Evolutionary conservation across 768 basidiomycete species (phyloP).

Genomic region (Leucosporidium creatinivorum): DNA sequence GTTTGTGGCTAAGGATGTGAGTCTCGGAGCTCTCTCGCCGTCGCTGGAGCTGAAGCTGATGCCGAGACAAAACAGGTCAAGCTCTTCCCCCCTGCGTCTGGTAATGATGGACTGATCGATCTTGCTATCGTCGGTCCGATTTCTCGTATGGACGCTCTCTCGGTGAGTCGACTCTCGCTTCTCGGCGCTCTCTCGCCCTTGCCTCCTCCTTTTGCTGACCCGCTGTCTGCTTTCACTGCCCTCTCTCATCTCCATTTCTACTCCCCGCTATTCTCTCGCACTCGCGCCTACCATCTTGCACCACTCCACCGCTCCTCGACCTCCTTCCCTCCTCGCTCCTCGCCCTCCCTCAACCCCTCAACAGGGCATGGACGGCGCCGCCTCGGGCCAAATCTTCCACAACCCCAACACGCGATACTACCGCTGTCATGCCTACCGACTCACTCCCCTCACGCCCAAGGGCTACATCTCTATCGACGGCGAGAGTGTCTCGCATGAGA

Average conservation of each 20-base stretch:
- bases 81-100: slow-evolving; percentile 19
- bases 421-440: slow-evolving; percentile 19
- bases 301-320: background rate
- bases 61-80: slow-evolving; percentile 13
- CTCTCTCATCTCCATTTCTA: no score
- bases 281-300: no score
- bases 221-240: no score
- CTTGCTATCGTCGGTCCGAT: slow-evolving; percentile 27
- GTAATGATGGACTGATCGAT: slow-evolving; percentile 25
- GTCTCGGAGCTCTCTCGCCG: no score
- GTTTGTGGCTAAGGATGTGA: slow-evolving; percentile 54
- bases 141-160: slow-evolving; percentile 12
- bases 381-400: slow-evolving; percentile 54
- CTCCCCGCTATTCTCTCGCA: no score
- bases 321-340: background rate
- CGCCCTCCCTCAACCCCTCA: slow-evolving; percentile 48
- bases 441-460: slow-evolving; percentile 44
- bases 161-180: slow-evolving; percentile 1
- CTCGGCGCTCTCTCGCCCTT: no score
- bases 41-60: no score
- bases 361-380: slow-evolving; percentile 55
- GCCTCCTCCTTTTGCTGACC: no score
- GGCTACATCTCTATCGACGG: slow-evolving; percentile 72
- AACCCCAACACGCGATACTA: slow-evolving; percentile 32
- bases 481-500: slow-evolving; percentile 64